Evolutionary conservation across 176 grass and related monocot species (phyloP).

Genomic region (Thinopyrum elongatum): DNA sequence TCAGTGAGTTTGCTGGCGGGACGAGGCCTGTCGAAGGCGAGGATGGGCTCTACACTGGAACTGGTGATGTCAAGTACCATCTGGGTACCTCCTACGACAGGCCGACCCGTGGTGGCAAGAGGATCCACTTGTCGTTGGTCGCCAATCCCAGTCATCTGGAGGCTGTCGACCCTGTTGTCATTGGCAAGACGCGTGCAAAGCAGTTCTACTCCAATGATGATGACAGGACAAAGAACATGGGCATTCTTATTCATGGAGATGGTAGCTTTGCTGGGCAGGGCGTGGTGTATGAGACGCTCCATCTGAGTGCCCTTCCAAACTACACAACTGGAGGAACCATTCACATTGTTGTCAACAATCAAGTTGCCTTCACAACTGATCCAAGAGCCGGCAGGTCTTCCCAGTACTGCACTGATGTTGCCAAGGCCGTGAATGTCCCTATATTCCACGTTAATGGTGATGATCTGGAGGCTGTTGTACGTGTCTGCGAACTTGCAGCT

Average conservation of each 20-base stretch:
- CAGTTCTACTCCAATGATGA: slow-evolving; percentile 86
- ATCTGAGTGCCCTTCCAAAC: slow-evolving; percentile 93
- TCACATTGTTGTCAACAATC: slow-evolving; percentile 74
- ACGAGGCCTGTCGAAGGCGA: slow-evolving; percentile 85
- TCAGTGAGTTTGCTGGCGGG: slow-evolving; percentile 87
- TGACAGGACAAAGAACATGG: slow-evolving; percentile 91
- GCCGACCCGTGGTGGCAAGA: slow-evolving; percentile 80
- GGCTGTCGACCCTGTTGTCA: slow-evolving; percentile 87
- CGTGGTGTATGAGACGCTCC: slow-evolving; percentile 90
- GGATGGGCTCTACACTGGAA: slow-evolving; percentile 88
- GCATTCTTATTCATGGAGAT: slow-evolving; percentile 85
- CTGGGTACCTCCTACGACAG: slow-evolving; percentile 94
- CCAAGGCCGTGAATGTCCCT: slow-evolving; percentile 64
- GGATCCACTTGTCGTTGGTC: slow-evolving; percentile 86
- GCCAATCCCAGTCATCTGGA: slow-evolving; percentile 95
- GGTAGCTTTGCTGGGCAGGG: slow-evolving; percentile 97
- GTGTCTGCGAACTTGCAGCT: slow-evolving; percentile 81
- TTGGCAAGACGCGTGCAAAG: slow-evolving; percentile 89
- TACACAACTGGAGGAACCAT: slow-evolving; percentile 94
- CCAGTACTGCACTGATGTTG: slow-evolving; percentile 73
- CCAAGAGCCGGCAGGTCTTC: slow-evolving; percentile 71
- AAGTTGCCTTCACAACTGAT: slow-evolving; percentile 80
- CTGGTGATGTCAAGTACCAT: slow-evolving; percentile 95
- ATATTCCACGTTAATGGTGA: slow-evolving; percentile 97
- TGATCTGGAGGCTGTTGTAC: slow-evolving; percentile 91